Percentiles rank a stretch among this genome's conserved stretches.
phyloP scores from a whole-genome alignment of 768 basidiomycete genomes.

The Tricholoma saponaceum region DNA sequence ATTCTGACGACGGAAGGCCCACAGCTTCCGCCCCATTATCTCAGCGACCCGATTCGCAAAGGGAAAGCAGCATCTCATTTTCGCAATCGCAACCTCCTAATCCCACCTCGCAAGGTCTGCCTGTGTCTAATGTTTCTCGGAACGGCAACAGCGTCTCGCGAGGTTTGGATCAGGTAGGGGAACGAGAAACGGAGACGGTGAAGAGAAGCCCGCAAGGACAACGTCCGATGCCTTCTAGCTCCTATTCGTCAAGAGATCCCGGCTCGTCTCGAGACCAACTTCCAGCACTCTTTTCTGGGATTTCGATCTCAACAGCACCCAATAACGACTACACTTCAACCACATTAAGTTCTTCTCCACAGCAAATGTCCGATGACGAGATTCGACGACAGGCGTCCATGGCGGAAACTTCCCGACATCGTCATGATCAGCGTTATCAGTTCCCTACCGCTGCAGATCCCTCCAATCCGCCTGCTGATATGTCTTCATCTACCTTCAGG shows the following conservation, averaged over 20 bases:
- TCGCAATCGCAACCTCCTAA: neutral
- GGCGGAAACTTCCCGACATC: neutral
- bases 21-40: neutral
- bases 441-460: neutral
- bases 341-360: neutral
- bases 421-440: neutral
- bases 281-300: neutral
- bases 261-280: neutral
- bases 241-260: neutral
- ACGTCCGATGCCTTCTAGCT: neutral
- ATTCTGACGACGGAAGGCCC: conserved; percentile 3
- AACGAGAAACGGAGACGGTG: neutral
- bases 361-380: neutral
- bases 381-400: neutral
- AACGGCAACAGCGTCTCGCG: neutral
- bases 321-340: neutral
- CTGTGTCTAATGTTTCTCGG: neutral
- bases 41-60: neutral
- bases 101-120: neutral
- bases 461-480: neutral
- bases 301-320: neutral
- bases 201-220: conserved; percentile 3
- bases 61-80: neutral
- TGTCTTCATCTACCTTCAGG: neutral
- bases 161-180: neutral